Base-by-base conservation (phyloP, 257 asterid species). In the Voacanga thouarsii region DNA sequence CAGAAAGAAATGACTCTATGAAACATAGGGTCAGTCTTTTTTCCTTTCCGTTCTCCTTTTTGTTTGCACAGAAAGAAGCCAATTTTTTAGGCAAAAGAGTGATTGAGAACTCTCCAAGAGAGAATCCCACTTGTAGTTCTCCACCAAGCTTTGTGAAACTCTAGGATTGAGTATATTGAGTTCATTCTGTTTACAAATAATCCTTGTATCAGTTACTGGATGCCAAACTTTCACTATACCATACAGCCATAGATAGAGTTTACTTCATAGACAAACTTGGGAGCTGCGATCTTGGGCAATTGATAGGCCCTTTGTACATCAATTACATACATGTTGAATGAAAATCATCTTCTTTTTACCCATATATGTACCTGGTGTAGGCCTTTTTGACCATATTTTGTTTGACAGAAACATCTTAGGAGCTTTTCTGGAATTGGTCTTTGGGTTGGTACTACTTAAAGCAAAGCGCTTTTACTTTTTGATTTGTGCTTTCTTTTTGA, bases 41-140 rank as follows among this genome's bases (percentile, higher is more conserved):
- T 12, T 1, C 23, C 56, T 7, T 59, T 24, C 51, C 51, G 4
- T 9, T 67, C 67, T 24, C 19, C 57, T 59, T 72, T 16, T 37
- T 49, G 51, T 50, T 28, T 47, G 63, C 51, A 43, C 45, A n/a
- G 59, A 68, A 68, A 69, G 69, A 41, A 41, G 45, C 68, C 59
- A n/a, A 21, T n/a, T 45, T 71, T 77, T 49, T 26, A 28, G 75
- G 67, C 68, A n/a, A 77, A 18, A 45, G 63, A 76, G 24, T 5
- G 21, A 50, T 28, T 23, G 59, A n/a, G 70, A 28, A 24, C 10
- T 77, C 43, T 63, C 24, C 37, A 6, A 23, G 23, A 60, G 23
- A 55, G 63, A 56, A 56, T 56, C 63, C 6, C 61, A 21, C 2
- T 60, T 78, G 15, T 49, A 30, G 55, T 72, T 72, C 41, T 72